Evolutionary conservation across 2,329 filamentous ascomycete genomes (phyloP).

Genomic region (Sclerotinia subarctica): DNA sequence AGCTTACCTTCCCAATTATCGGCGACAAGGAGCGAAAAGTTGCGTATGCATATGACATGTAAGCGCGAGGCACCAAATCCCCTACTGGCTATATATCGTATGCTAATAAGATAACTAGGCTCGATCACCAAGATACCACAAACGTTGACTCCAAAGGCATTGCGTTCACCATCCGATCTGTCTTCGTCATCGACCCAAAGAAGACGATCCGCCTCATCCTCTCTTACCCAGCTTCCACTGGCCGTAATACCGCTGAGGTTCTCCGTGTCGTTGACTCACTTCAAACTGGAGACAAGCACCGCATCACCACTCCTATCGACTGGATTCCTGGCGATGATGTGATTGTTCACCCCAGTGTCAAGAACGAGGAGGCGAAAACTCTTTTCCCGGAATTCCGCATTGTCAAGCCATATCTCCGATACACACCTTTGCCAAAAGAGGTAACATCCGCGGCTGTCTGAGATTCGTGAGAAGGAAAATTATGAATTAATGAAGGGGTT

Average conservation of each 20-base stretch:
- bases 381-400: conserved; percentile 76
- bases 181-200: conserved; percentile 90
- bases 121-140: conserved; percentile 77
- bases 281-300: conserved; percentile 83
- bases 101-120: conserved; percentile 43
- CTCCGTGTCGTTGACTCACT: conserved; percentile 76
- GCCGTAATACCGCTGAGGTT: conserved; percentile 77
- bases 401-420: conserved; percentile 71
- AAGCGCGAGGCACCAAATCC: conserved; percentile 36
- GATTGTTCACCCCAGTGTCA: conserved; percentile 81
- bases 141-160: conserved; percentile 80
- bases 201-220: conserved; percentile 93
- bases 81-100: background rate
- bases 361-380: conserved; percentile 80
- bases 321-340: conserved; percentile 88
- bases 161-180: conserved; percentile 90
- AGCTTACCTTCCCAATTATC: conserved; percentile 75
- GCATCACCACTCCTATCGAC: conserved; percentile 84
- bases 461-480: background rate
- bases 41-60: conserved; percentile 76
- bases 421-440: conserved; percentile 63
- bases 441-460: conserved; percentile 37
- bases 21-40: conserved; percentile 77
- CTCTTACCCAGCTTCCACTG: conserved; percentile 87
- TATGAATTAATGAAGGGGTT: background rate